A percentile compares a stretch with the other conserved stretches of the same genome.
Conservation (phyloP, 1,284 basidiomycete species). For the Mycena citricolor region DNA sequence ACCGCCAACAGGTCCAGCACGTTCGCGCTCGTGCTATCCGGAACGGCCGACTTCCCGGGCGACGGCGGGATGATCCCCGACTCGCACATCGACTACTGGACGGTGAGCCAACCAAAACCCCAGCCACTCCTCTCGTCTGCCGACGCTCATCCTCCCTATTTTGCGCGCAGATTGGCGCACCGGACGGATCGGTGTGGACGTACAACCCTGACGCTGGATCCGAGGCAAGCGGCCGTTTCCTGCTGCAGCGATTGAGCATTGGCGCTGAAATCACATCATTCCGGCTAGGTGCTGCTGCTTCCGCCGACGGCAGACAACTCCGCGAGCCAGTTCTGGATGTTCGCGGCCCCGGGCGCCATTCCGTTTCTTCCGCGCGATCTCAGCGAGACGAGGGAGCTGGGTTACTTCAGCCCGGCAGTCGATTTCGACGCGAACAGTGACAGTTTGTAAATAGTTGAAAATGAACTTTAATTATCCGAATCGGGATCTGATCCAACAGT, state of each 20-base stretch:
- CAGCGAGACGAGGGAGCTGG: slow-evolving; percentile 1
- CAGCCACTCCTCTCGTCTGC: background rate
- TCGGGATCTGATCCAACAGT: no score
- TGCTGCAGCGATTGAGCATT: no score
- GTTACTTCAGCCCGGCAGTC: no score
- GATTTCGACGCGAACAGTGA: no score
- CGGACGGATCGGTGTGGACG: slow-evolving; percentile 15
- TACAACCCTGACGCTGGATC: slow-evolving; percentile 8
- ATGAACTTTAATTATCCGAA: no score
- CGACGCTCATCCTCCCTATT: background rate
- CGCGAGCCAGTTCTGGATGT: slow-evolving; percentile 20
- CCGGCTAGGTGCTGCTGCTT: slow-evolving; percentile 12
- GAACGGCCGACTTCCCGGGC: slow-evolving; percentile 19
- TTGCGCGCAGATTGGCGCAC: slow-evolving; percentile 5
- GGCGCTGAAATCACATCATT: no score
- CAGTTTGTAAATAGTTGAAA: no score
- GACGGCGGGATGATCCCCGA: slow-evolving; percentile 15
- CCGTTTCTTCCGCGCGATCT: slow-evolving; percentile 15
- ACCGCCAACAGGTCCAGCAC: slow-evolving; percentile 9
- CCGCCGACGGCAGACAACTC: slow-evolving; percentile 9
- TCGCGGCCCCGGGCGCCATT: slow-evolving; percentile 15
- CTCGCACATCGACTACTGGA: slow-evolving; percentile 19
- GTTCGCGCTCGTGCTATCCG: slow-evolving; percentile 14
- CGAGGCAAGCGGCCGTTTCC: no score
- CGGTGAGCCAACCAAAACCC: slow-evolving; percentile 9